Evolutionary conservation across 2,329 filamentous ascomycete genomes (phyloP), one percentile per base, ranked within the genome.

Genomic region (Phialophora expanda): DNA sequence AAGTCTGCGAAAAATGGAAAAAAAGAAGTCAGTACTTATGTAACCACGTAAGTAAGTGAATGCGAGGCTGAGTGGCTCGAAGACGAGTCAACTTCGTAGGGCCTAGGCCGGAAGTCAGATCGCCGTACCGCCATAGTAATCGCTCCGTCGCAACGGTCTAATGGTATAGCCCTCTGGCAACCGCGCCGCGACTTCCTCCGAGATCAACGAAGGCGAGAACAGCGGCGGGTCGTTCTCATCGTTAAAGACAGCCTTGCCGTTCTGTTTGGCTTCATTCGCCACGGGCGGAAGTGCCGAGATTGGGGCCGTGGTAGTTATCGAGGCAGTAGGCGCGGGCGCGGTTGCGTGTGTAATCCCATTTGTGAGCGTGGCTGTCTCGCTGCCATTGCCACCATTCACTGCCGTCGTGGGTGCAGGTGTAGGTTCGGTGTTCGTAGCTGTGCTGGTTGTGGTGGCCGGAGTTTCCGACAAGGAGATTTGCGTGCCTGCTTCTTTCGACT

Each of bases 111-210:
- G 11, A 30, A 56, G 32, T 7, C 24, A 50, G 28, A 34, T 7
- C 54, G 12, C 26, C 66, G 12, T 62, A 71, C 72, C 93, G 38
- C 84, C 85, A 64, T 86, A 81, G 80, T 89, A 97, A 80, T 99
- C 95, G 73, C 84, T 85, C 72, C 87, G 87, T 73, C 89, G 87
- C 57, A 98, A 84, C 0, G 94, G 88, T 28, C 95, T 92, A 75
- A 96, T 86, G 30, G 84, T 87, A 83, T 98, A 98, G 74, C 90
- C 89, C 72, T 89, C 82, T 51, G 95, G 94, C 0, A 98, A 88
- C 20, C 83, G 84, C 48, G 88, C 82, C 66, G 87, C 81, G 72
- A 97, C 90, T 61, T 86, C 82, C 22, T 91, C 87, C 26, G 92
- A 92, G 78, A 98, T 89, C 75, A 97, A 89, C 68, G 87, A 81